A percentile compares a stretch with the other conserved stretches of the same genome.
Evolutionary conservation across 2,329 filamentous ascomycete species (phyloP).

Genomic region (Colletotrichum sp.): DNA sequence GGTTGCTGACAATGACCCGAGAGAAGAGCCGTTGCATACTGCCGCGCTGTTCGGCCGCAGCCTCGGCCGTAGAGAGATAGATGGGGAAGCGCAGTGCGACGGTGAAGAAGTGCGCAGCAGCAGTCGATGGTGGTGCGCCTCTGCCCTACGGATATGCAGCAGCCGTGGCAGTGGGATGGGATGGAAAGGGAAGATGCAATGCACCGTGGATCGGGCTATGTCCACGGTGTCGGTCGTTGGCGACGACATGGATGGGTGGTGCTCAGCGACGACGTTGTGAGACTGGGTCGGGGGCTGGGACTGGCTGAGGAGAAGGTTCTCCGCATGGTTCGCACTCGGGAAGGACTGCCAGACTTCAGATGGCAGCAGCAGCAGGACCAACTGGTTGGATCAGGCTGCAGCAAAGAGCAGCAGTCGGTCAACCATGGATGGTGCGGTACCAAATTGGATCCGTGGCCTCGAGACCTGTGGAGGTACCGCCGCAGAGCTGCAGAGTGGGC

Average conservation of each 20-base stretch:
- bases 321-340: conserved; percentile 3
- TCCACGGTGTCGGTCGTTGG: neutral
- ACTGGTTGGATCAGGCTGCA: conserved; percentile 9
- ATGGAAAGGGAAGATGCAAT: conserved; percentile 4
- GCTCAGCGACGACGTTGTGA: neutral
- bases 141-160: neutral
- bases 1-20: neutral
- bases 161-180: neutral
- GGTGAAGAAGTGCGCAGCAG: neutral
- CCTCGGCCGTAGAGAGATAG: neutral
- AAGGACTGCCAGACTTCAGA: conserved; percentile 1
- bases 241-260: neutral
- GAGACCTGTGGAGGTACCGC: neutral
- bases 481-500: neutral
- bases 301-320: neutral
- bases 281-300: neutral
- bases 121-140: neutral
- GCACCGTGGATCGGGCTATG: conserved; percentile 16
- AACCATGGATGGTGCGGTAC: neutral
- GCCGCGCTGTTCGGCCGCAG: neutral
- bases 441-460: neutral
- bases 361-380: conserved; percentile 1
- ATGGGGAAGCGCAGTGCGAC: neutral
- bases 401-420: neutral
- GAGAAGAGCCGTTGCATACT: neutral